Evolutionary conservation across 306 rosid species (phyloP).

Genomic region (Lablab purpureus): DNA sequence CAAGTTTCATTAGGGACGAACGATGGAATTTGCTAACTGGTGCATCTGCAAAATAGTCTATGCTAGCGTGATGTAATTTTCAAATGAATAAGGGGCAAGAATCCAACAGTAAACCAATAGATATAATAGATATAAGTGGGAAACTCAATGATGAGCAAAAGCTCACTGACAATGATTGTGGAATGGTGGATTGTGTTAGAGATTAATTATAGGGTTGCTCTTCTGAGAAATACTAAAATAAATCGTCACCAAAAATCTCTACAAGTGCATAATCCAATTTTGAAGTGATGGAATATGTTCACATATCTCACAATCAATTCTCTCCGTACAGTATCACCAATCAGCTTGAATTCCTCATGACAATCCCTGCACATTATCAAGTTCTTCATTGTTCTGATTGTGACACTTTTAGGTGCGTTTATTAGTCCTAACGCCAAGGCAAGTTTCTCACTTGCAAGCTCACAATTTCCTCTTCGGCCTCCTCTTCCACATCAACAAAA

Average conservation of each 20-base stretch:
- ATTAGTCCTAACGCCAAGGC: constrained; percentile 85
- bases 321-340: constrained; percentile 76
- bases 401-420: constrained; percentile 67
- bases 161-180: neutral
- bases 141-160: neutral
- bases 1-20: too few species aligned
- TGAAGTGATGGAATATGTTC: constrained; percentile 90
- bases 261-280: constrained; percentile 66
- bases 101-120: neutral
- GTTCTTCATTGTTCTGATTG: constrained; percentile 86
- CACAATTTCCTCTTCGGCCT: constrained; percentile 70
- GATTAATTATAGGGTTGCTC: neutral
- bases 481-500: constrained; percentile 79
- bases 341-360: constrained; percentile 79
- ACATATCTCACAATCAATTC: constrained; percentile 81
- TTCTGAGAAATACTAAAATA: constrained; percentile 25
- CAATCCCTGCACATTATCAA: constrained; percentile 83
- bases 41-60: too few species aligned
- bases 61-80: too few species aligned
- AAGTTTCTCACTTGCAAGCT: constrained; percentile 86
- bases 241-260: constrained; percentile 72
- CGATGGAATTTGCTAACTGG: too few species aligned
- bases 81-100: neutral
- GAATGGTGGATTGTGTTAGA: neutral
- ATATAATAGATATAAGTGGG: neutral